Conservation (phyloP, 305 asterid genomes). For the Rubia balearica region DNA sequence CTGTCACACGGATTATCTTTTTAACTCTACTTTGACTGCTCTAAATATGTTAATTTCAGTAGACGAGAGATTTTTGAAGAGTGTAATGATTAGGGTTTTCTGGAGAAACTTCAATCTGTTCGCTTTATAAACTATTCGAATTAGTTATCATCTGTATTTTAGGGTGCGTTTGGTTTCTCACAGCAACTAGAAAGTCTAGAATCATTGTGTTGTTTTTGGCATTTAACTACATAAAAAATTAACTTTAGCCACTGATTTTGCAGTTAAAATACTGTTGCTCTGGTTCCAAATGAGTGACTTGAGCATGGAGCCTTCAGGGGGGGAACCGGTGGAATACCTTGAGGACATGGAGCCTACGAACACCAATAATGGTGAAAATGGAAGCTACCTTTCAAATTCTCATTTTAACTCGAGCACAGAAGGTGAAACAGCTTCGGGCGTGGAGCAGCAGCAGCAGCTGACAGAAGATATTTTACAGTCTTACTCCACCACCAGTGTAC, state of each 20-base stretch:
- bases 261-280: background rate
- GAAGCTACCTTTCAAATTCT: conserved; percentile 19
- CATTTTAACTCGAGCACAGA: conserved; percentile 25
- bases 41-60: background rate
- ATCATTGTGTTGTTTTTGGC: background rate
- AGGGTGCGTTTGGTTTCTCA: background rate
- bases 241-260: conserved; percentile 1
- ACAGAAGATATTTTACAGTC: conserved; percentile 5
- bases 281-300: conserved; percentile 17
- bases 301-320: conserved; percentile 22
- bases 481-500: conserved; percentile 16
- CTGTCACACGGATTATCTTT: background rate
- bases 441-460: conserved; percentile 31
- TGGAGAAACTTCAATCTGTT: background rate
- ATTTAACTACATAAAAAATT: background rate
- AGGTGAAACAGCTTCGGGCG: conserved; percentile 27
- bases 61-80: background rate
- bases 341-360: conserved; percentile 16
- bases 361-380: conserved; percentile 26
- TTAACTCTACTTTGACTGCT: background rate
- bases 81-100: background rate
- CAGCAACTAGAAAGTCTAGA: background rate
- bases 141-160: background rate
- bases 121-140: background rate
- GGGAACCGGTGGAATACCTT: conserved; percentile 21